Percentiles rank a stretch among this genome's conserved stretches.
These are phyloP conservation scores for Colletotrichum filicis DNA, from an alignment of 2,329 filamentous ascomycete species.

Conservation along the genomic window DNA sequence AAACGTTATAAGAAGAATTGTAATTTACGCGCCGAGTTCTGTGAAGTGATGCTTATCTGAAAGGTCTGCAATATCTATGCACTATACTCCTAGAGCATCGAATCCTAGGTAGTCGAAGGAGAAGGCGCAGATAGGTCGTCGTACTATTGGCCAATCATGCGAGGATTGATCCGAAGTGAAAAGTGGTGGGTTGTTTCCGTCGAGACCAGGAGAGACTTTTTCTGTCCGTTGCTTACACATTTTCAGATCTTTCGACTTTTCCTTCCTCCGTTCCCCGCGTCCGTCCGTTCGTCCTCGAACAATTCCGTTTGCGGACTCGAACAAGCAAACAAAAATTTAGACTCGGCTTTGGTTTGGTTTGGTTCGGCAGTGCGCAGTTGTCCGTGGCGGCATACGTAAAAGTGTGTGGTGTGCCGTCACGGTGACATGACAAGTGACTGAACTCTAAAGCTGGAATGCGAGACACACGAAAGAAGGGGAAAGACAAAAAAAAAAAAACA, in stretches of 20 bases:
- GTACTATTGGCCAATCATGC: background rate
- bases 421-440: slow-evolving; percentile 32
- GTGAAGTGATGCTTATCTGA: background rate
- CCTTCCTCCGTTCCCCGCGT: background rate
- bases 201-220: background rate
- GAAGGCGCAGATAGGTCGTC: background rate
- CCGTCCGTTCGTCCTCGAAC: background rate
- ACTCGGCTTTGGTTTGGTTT: background rate
- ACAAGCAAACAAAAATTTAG: background rate
- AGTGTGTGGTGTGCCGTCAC: slow-evolving; percentile 11
- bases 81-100: too few species aligned
- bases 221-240: background rate
- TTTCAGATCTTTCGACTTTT: background rate
- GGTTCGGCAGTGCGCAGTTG: background rate
- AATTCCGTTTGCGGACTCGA: slow-evolving; percentile 13
- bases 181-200: background rate
- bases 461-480: slow-evolving; percentile 18
- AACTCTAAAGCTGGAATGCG: slow-evolving; percentile 29
- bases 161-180: too few species aligned
- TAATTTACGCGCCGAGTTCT: too few species aligned
- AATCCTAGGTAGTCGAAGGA: too few species aligned
- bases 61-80: too few species aligned
- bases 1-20: too few species aligned
- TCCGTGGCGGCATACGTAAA: background rate
- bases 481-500: too few species aligned